These are phyloP conservation scores for Colletotrichum gigasporum DNA, from an alignment of 2,329 filamentous ascomycete genomes.

Conservation along the genomic window DNA sequence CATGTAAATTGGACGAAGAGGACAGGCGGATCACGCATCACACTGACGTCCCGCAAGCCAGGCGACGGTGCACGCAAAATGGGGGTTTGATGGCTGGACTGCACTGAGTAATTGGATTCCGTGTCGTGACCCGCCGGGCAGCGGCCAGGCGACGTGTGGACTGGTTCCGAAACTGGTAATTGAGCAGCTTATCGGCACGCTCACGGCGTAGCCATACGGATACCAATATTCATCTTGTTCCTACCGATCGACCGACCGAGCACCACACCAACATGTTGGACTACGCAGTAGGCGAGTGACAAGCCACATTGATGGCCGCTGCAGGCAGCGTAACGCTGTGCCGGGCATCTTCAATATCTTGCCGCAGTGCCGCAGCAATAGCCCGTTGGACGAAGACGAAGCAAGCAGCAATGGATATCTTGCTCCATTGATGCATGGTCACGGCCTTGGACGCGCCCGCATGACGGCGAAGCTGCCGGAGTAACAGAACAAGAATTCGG, in stretches of 20 bases:
- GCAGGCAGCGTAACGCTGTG: slow-evolving; percentile 8
- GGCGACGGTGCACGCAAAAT: slow-evolving; percentile 4
- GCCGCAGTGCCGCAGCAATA: background rate
- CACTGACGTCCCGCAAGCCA: background rate
- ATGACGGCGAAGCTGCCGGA: background rate
- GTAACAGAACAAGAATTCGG: background rate
- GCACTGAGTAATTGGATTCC: slow-evolving; percentile 3
- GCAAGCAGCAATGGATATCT: background rate
- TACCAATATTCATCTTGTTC: background rate
- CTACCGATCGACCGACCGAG: slow-evolving; percentile 6
- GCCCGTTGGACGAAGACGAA: background rate
- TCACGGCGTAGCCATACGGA: background rate
- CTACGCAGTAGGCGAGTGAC: background rate
- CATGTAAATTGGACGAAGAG: background rate
- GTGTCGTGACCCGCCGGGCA: background rate
- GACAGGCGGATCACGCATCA: background rate
- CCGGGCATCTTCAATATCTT: background rate
- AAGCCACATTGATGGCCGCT: slow-evolving; percentile 24
- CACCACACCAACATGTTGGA: background rate
- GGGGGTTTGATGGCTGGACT: slow-evolving; percentile 6
- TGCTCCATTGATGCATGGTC: background rate
- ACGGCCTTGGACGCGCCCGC: background rate
- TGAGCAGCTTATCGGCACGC: background rate
- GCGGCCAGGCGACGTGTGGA: background rate
- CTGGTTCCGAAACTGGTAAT: background rate